These are phyloP conservation scores for Lasiosphaeriaceae sp. DNA, from an alignment of 495 filamentous ascomycete species.

Conservation along the genomic window DNA sequence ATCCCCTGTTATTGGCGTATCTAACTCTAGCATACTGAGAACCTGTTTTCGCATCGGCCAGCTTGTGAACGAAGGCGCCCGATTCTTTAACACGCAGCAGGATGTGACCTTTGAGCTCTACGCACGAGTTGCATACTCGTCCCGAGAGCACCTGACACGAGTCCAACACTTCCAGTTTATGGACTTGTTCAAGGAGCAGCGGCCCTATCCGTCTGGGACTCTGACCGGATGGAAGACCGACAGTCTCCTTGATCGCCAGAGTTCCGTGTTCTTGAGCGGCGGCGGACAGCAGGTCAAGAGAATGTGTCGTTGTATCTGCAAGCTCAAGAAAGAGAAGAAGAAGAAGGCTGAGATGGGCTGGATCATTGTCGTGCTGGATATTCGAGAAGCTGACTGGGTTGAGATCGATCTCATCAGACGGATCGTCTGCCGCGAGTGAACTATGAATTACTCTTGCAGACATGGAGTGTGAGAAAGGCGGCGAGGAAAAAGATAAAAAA, in stretches of 20 bases:
- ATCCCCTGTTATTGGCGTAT: conserved; percentile 49
- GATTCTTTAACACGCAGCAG: conserved; percentile 28
- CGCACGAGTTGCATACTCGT: conserved; percentile 52
- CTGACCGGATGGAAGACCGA: conserved; percentile 46
- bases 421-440: conserved; percentile 16
- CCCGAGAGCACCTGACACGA: conserved; percentile 37
- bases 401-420: conserved; percentile 40
- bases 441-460: no score
- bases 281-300: conserved; percentile 13
- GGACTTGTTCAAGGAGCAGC: conserved; percentile 55
- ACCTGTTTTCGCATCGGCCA: conserved; percentile 61
- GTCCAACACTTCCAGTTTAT: conserved; percentile 57
- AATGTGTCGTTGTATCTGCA: conserved; percentile 53
- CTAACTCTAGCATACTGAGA: conserved; percentile 42
- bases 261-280: conserved; percentile 33
- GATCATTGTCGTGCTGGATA: conserved; percentile 46
- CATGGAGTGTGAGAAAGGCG: no score
- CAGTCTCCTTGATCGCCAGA: conserved; percentile 46
- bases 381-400: conserved; percentile 51
- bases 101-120: conserved; percentile 55
- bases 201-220: conserved; percentile 48
- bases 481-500: no score
- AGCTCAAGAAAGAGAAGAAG: conserved; percentile 41
- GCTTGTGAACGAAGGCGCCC: conserved; percentile 44
- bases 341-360: conserved; percentile 29